A percentile compares a stretch with the other conserved stretches of the same genome.
Evolutionary conservation across 2,329 filamentous ascomycete genomes (phyloP).

Genomic region (Didymella glomerata): DNA sequence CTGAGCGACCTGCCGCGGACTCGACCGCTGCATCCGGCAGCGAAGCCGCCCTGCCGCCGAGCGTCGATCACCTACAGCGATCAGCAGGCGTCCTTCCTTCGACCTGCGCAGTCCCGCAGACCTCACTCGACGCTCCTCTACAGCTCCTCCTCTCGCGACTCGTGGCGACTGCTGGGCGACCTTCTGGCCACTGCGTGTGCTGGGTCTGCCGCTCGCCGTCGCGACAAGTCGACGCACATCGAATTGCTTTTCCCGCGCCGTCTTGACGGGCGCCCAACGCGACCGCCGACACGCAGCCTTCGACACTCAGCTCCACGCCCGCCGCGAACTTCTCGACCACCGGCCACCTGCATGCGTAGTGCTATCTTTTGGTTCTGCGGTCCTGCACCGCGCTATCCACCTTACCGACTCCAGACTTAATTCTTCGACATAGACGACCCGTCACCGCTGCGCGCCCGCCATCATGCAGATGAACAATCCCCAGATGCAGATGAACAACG

Average conservation of each 20-base stretch:
- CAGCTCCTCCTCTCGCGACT: constrained; percentile 1
- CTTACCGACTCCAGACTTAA: background rate
- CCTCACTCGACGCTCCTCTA: constrained; percentile 4
- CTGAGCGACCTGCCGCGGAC: constrained; percentile 8
- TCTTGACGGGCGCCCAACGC: constrained; percentile 17
- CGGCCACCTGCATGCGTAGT: constrained; percentile 16
- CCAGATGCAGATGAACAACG: constrained; percentile 40
- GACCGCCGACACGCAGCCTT: constrained; percentile 13
- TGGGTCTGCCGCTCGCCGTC: constrained; percentile 15
- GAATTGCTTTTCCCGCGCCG: constrained; percentile 18
- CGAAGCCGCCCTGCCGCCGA: constrained; percentile 16
- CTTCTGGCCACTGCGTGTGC: constrained; percentile 15
- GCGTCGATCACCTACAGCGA: constrained; percentile 19
- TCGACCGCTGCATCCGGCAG: constrained; percentile 21
- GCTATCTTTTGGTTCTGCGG: constrained; percentile 4
- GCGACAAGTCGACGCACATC: constrained; percentile 9
- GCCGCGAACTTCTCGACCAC: constrained; percentile 4
- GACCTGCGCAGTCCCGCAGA: constrained; percentile 12
- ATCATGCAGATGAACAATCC: constrained; percentile 46
- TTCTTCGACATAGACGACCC: constrained; percentile 23
- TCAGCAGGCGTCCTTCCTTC: constrained; percentile 16
- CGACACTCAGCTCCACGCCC: constrained; percentile 7
- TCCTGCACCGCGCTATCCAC: constrained; percentile 9
- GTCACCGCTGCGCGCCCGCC: constrained; percentile 14
- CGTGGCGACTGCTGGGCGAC: constrained; percentile 16